These are phyloP conservation scores for Cynanchum wilfordii DNA, from an alignment of 257 asterid genomes.

Conservation along the genomic window DNA sequence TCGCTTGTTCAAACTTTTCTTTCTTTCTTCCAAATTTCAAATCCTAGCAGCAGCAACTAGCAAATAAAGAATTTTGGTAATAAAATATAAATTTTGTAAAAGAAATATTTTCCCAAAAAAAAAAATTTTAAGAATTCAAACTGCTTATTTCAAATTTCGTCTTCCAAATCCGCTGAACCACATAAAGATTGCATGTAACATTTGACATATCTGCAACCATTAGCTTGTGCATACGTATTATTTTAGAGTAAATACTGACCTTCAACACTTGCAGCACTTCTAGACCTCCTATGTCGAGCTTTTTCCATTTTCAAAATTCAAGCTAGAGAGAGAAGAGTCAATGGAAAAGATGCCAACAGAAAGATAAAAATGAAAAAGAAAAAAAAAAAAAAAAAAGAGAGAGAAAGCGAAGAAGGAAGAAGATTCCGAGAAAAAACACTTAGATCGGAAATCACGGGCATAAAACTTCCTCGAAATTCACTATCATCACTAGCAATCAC, in stretches of 20 bases:
- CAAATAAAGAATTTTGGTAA: neutral
- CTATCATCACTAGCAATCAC: conserved; percentile 15
- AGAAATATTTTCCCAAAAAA: neutral
- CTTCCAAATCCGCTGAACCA: neutral
- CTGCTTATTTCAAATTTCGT: neutral
- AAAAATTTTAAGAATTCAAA: neutral
- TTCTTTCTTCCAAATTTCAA: too few species aligned
- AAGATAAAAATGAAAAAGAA: conserved; percentile 3
- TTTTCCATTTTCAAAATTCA: conserved; percentile 66
- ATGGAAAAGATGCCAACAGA: conserved; percentile 19
- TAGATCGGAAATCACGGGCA: conserved; percentile 60
- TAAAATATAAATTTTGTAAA: neutral
- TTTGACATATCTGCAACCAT: neutral
- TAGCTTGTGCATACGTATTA: neutral
- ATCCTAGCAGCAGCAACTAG: too few species aligned
- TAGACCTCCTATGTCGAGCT: conserved; percentile 75
- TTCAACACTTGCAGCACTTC: conserved; percentile 62
- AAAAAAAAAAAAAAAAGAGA: conserved; percentile 18
- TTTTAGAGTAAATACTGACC: conserved; percentile 36
- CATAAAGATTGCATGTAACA: neutral
- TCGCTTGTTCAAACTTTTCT: neutral
- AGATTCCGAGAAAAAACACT: conserved; percentile 31
- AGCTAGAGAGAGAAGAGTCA: conserved; percentile 19
- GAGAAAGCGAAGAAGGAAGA: conserved; percentile 20
- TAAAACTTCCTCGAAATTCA: conserved; percentile 46